Evolutionary conservation across 176 grass and related monocot species (phyloP).

Genomic region (Zoysia pacifica): DNA sequence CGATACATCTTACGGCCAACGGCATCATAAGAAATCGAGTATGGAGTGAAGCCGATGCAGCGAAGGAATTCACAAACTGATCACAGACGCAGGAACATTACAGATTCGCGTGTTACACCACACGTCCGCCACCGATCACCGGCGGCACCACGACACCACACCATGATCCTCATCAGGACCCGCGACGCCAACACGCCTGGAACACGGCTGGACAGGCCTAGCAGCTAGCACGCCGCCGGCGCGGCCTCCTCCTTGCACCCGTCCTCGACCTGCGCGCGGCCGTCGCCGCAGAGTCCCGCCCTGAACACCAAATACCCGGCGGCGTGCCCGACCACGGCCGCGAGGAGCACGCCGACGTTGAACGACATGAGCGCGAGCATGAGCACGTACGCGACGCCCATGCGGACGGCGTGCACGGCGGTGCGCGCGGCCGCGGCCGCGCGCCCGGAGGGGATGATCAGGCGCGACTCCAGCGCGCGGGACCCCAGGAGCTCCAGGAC

Average conservation of each 20-base stretch:
- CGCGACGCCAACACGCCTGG: too few relatives aligned
- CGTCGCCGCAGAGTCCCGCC: constrained; percentile 38
- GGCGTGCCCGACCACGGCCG: constrained; percentile 53
- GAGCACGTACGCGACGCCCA: constrained; percentile 66
- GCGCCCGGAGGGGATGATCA: background rate
- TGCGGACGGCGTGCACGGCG: constrained; percentile 47
- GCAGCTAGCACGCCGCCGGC: constrained; percentile 19
- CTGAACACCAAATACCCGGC: constrained; percentile 59
- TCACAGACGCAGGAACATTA: background rate
- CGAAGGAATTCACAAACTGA: background rate
- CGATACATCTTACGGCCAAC: background rate
- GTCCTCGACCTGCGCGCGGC: background rate
- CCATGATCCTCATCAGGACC: too few relatives aligned
- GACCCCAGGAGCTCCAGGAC: constrained; percentile 55
- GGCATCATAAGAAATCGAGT: background rate
- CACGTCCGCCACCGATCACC: background rate
- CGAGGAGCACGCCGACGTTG: constrained; percentile 76
- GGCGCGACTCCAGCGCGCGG: constrained; percentile 24
- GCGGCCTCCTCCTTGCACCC: background rate
- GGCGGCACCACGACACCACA: background rate
- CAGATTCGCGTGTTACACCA: background rate
- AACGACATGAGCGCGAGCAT: constrained; percentile 98
- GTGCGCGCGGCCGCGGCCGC: constrained; percentile 35
- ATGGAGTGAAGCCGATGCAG: background rate
- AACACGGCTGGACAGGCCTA: background rate